Conservation (phyloP, 352 stramenopile species). For the Globisporangium emineosum region DNA sequence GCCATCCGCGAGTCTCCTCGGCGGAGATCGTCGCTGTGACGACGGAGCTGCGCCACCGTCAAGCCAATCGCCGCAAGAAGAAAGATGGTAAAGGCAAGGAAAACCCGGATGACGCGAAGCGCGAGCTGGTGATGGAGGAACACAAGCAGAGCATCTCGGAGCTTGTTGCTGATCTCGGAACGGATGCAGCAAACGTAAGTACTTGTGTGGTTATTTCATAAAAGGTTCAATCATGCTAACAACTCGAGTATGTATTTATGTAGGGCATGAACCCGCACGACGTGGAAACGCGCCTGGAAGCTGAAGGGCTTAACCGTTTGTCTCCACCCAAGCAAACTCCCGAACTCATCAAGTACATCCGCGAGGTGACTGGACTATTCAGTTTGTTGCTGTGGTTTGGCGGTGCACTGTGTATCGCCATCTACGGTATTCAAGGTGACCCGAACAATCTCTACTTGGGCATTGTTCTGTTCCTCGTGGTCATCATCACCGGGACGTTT, state of each 20-base stretch:
- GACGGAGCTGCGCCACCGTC: slow-evolving; percentile 73
- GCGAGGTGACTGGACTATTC: slow-evolving; percentile 70
- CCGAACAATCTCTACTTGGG: slow-evolving; percentile 75
- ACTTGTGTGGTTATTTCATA: neutral
- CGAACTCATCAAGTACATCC: slow-evolving; percentile 74
- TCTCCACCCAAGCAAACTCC: slow-evolving; percentile 70
- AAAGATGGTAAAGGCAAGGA: slow-evolving; percentile 54
- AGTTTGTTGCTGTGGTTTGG: slow-evolving; percentile 68
- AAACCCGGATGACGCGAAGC: slow-evolving; percentile 63
- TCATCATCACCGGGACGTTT: slow-evolving; percentile 72
- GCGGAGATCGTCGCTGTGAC: slow-evolving; percentile 82
- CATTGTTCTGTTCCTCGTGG: slow-evolving; percentile 72
- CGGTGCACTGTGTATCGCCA: slow-evolving; percentile 55
- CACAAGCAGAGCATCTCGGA: slow-evolving; percentile 72
- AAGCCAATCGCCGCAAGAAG: slow-evolving; percentile 52
- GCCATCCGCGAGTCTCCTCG: slow-evolving; percentile 60
- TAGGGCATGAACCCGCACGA: slow-evolving; percentile 64
- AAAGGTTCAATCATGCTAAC: neutral
- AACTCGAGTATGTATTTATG: neutral
- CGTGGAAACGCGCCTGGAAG: slow-evolving; percentile 51
- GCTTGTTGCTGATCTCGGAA: slow-evolving; percentile 60
- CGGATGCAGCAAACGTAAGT: slow-evolving; percentile 48
- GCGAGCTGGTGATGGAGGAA: slow-evolving; percentile 80
- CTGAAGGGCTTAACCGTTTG: slow-evolving; percentile 60
- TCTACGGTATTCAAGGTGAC: slow-evolving; percentile 65